Evolutionary conservation across 805 yeast genomes (phyloP), one percentile per base, ranked within the genome.

Genomic region (Kockiozyma suomiensis): DNA sequence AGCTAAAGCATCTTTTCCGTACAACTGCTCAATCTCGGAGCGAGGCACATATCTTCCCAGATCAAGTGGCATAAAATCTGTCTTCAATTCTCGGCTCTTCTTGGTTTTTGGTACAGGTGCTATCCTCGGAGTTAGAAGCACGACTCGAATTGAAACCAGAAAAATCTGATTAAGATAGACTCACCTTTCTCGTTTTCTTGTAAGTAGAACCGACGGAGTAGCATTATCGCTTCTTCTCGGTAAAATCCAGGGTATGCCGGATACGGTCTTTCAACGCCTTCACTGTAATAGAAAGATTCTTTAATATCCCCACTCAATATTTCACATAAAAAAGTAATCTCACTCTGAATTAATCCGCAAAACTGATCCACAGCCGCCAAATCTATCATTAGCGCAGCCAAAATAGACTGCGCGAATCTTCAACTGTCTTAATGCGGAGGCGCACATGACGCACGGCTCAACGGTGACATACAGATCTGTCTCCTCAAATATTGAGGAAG

Each of bases 381-480:
- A 94, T 48, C 98, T 75, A 64, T 93, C 98, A 72, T 94, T 94
- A 0, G 90, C 94, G 70, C 97, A 92, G 0, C 99, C 98, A 69
- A 90, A 94, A 48, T 85, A 85, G 1, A 93, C 97, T 42, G 78
- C 77, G 32, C 82, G 74, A 10, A 94, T 83, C 1, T 87, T 86
- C 48, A 92, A 72, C 68, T 94, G 99, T 59, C 92, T 80, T 42
- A 94, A 74, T 1, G 96, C 91, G 42, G 94, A 85, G 0, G 97
- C 98, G 76, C 99, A 94, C 99, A 94, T 94, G 6, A 94, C 87
- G 71, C 99, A 94, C 0, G 99, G 99, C 73, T 94, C 99, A 0
- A 94, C 97, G 0, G 98, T 91, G 26, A 94, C 99, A 72, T 91
- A 93, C 6, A 94, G 78, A 32, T 83, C 85, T 2, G 88, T 78